These are phyloP conservation scores for Dryadomyces quercus-mongolicae DNA, from an alignment of 2,329 filamentous ascomycete species.

Conservation along the genomic window DNA sequence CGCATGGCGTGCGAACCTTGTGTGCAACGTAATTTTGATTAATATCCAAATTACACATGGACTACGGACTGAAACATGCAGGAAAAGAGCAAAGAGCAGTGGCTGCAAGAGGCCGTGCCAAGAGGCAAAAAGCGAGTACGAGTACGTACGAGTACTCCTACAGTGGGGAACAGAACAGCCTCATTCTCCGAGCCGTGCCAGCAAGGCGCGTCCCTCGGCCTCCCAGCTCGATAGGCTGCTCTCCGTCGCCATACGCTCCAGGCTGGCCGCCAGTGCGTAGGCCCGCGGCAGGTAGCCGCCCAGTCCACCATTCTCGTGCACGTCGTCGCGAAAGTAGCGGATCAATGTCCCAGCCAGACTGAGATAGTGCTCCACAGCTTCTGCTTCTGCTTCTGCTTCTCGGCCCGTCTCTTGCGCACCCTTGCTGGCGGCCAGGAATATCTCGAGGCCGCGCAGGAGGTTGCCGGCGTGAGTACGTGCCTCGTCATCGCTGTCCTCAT, in stretches of 20 bases:
- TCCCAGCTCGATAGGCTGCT: not conserved
- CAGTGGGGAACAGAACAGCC: too few species aligned
- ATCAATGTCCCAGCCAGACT: conserved; percentile 12
- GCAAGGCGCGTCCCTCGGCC: not conserved
- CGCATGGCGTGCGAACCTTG: too few species aligned
- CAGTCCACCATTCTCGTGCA: conserved; percentile 5
- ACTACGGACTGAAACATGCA: too few species aligned
- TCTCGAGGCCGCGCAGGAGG: conserved; percentile 20
- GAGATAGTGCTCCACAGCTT: not conserved
- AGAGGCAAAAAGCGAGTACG: too few species aligned
- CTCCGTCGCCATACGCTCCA: conserved; percentile 2
- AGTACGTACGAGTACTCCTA: too few species aligned
- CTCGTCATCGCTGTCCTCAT: conserved; percentile 7
- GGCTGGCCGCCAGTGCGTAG: conserved; percentile 14
- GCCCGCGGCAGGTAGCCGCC: conserved; percentile 15
- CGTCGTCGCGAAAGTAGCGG: conserved; percentile 11
- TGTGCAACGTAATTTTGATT: too few species aligned
- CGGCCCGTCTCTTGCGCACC: not conserved
- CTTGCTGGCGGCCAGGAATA: not conserved
- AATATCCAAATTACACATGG: too few species aligned
- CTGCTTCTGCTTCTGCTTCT: too few species aligned
- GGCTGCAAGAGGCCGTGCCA: too few species aligned
- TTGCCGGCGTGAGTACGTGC: conserved; percentile 18
- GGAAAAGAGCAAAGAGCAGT: too few species aligned
- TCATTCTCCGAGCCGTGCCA: not conserved